Percentiles rank a stretch among this genome's conserved stretches.
These are phyloP conservation scores for Pseudogymnoascus sp. DNA, from an alignment of 2,329 filamentous ascomycete genomes.

Conservation along the genomic window DNA sequence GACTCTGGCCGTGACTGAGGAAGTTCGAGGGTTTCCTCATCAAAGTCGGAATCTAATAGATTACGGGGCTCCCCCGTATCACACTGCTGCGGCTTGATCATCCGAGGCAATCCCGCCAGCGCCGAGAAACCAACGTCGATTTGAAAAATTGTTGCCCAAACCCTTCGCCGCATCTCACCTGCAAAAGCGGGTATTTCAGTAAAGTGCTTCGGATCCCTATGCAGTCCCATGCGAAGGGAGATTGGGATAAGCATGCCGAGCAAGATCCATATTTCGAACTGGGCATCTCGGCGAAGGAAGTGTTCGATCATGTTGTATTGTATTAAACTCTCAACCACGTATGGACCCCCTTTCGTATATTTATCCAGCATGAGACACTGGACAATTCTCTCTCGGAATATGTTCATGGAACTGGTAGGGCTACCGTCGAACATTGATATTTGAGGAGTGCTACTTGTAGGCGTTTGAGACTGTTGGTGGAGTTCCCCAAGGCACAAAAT, in stretches of 20 bases:
- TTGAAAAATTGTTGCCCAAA: slow-evolving; percentile 64
- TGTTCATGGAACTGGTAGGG: slow-evolving; percentile 19
- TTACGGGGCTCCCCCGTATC: slow-evolving; percentile 70
- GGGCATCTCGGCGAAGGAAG: slow-evolving; percentile 26
- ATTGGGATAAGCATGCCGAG: slow-evolving; percentile 45
- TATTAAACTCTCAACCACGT: slow-evolving; percentile 24
- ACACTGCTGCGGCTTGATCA: slow-evolving; percentile 66
- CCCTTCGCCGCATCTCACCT: slow-evolving; percentile 64
- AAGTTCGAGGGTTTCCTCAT: slow-evolving; percentile 26
- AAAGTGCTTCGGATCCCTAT: slow-evolving; percentile 69
- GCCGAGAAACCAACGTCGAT: slow-evolving; percentile 71
- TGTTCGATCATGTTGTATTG: slow-evolving; percentile 19
- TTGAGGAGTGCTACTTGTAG: slow-evolving; percentile 13
- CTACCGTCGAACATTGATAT: slow-evolving; percentile 22
- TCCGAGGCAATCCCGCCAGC: slow-evolving; percentile 51
- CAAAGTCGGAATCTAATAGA: slow-evolving; percentile 32
- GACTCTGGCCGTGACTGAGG: slow-evolving; percentile 24
- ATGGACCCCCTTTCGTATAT: slow-evolving; percentile 23
- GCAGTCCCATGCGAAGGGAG: slow-evolving; percentile 61
- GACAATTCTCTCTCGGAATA: slow-evolving; percentile 23
- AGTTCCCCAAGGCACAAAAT: slow-evolving; percentile 20
- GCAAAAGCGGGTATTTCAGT: slow-evolving; percentile 63
- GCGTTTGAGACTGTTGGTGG: not conserved
- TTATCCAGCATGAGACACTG: slow-evolving; percentile 25
- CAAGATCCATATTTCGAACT: slow-evolving; percentile 39